Percentiles rank a stretch among this genome's conserved stretches.
Conservation (phyloP, 805 yeast species). For the Phaffomyces antillensis region DNA sequence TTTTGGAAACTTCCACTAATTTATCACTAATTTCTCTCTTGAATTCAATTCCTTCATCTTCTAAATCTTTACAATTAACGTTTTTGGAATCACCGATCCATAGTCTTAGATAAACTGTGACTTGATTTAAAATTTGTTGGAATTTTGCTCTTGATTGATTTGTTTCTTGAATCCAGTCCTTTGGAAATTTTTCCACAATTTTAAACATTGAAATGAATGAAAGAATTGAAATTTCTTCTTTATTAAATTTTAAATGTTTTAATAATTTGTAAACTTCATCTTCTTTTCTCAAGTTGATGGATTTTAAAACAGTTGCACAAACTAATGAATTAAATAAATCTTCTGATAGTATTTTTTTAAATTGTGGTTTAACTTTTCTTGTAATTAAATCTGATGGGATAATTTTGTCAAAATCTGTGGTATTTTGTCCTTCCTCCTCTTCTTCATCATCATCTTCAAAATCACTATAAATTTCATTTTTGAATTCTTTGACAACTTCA, state of each 20-base stretch:
- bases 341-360: slow-evolving; percentile 15
- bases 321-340: slow-evolving; percentile 21
- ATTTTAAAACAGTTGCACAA: slow-evolving; percentile 19
- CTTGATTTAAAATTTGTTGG: slow-evolving; percentile 10
- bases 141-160: slow-evolving; percentile 9
- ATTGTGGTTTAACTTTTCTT: slow-evolving; percentile 11
- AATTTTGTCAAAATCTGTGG: no score
- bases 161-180: slow-evolving; percentile 14
- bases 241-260: slow-evolving; percentile 13
- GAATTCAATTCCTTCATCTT: slow-evolving; percentile 18
- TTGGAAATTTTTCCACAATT: slow-evolving; percentile 21
- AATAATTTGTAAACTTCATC: slow-evolving; percentile 12
- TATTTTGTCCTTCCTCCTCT: neutral
- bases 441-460: slow-evolving; percentile 4
- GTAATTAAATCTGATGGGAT: neutral
- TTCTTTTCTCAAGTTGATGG: slow-evolving; percentile 12
- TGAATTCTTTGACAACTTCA: neutral
- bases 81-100: slow-evolving; percentile 25
- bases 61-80: slow-evolving; percentile 17
- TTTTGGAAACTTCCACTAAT: slow-evolving; percentile 21
- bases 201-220: slow-evolving; percentile 23
- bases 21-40: slow-evolving; percentile 26
- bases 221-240: slow-evolving; percentile 18
- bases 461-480: slow-evolving; percentile 7
- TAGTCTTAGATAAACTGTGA: slow-evolving; percentile 20